A percentile compares a stretch with the other conserved stretches of the same genome.
These are phyloP conservation scores for Sesbania bispinosa DNA, from an alignment of 306 rosid genomes.

Conservation along the genomic window DNA sequence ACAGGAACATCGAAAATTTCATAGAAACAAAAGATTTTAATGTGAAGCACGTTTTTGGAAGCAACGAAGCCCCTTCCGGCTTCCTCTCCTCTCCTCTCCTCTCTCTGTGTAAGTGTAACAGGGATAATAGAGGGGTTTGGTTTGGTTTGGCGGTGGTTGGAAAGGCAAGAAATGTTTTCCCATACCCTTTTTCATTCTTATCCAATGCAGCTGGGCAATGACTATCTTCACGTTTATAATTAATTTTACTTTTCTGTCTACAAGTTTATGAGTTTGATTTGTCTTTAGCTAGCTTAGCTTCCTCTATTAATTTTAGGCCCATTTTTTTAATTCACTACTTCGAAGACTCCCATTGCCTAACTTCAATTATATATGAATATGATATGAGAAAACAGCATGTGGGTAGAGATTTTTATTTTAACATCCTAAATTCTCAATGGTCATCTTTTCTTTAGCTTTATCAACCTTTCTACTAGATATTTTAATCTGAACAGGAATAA, in stretches of 20 bases:
- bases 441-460: constrained; percentile 28
- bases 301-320: not conserved
- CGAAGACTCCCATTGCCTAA: constrained; percentile 15
- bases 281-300: constrained; percentile 27
- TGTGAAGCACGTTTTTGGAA: constrained; percentile 32
- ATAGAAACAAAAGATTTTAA: not conserved
- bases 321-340: constrained; percentile 3
- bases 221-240: no score
- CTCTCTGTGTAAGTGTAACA: no score
- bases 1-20: constrained; percentile 48
- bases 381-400: constrained; percentile 39
- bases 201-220: constrained; percentile 46
- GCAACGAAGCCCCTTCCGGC: constrained; percentile 25
- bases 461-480: constrained; percentile 24
- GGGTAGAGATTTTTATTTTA: constrained; percentile 47
- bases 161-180: constrained; percentile 47
- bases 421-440: constrained; percentile 53
- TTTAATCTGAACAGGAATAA: no score
- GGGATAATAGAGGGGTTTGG: constrained; percentile 46
- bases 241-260: not conserved
- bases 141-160: constrained; percentile 81
- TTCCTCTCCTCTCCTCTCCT: no score
- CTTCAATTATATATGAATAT: constrained; percentile 34
- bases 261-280: constrained; percentile 19
- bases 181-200: constrained; percentile 53